Base-by-base conservation (phyloP, 2,329 filamentous ascomycete genomes). In the Nemania sp. region DNA sequence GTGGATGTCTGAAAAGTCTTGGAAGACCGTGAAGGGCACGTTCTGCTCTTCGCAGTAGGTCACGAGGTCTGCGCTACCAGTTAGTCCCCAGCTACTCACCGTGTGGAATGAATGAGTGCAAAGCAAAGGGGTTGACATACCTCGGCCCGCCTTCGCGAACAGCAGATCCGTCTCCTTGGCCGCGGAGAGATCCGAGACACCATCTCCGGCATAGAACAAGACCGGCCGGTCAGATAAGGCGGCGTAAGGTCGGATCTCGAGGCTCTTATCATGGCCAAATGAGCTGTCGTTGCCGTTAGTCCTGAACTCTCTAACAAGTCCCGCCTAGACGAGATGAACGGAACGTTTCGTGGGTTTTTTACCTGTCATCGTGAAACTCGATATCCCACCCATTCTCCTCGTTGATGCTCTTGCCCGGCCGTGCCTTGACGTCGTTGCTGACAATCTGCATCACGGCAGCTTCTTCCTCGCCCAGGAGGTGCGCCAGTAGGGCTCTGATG, bases 201-300 rank as follows among this genome's bases (percentile, higher is more conserved):
- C 94, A 70, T 98, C 94, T 60, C 95, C 95, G 34, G 95, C 94
- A 72, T 99, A 99, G 75, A 98, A 92, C 78, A 98, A 86, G 40
- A 87, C 88, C 2, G 95, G 95, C 43, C 92, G 84, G 71, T 90
- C 81, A 0, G 91, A 87, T 45, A 96, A 81, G 25, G 86, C 81
- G 2, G 89, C 88, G 77, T 98, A 98, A 53, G 92, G 92, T 66
- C 91, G 87, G 71, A 99, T 92, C 74, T 95, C 91, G 55, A 94
- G 81, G 25, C 89, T 93, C 85, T 99, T 99, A 82, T 99, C 94
- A 74, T 99, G 95, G n/a, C 95, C 95, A 71, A 96, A 96, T 60
- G 88, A 83, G 72, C 90, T 91, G 64, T 60, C 56, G 40, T 12
- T 20, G 20, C 29, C 0, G 35, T 69, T 56, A 70, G 46, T 21